Evolutionary conservation across 345 rosid genomes (phyloP), one percentile per base, ranked within the genome.

Genomic region (Sisymbrium altissimum): DNA sequence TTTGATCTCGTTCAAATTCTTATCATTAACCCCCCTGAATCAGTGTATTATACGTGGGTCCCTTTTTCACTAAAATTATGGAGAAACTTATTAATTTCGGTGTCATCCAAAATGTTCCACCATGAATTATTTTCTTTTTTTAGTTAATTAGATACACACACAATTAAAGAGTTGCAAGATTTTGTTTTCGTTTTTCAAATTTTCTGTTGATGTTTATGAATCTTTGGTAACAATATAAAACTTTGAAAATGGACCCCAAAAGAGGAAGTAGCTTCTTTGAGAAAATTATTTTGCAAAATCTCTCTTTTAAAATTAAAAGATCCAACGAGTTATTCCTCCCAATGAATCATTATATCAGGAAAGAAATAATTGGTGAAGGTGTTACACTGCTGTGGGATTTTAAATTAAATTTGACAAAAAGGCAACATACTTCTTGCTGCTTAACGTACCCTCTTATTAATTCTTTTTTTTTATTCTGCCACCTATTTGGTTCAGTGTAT

Each of bases 281-380:
- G 48, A 9, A 44, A 11, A 44, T 12, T 43, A 9, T 15, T 21
- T 73, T 43, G 15, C 10, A 25, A 23, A 52, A 64, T 74, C 35
- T 39, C 4, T 11, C 21, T 38, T 23, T 10, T 1, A 12, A 9
- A 57, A 57, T 27, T 15, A 38, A 38, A 56, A 35, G 13, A 54
- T 56, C 32, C 25, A 46, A 9, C 66, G 35, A 65, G 40, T 57
- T 66, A 15, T 48, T 36, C 10, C 23, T 40, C 19, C 21, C 53
- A 5, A 14, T 68, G 48, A 49, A 59, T 49, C 62, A 38, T 67
- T 60, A 65, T 50, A 38, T 60, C 8, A 68, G 46, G 68, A 60
- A 74, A 60, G 0, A 68, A 59, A 57, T 57, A 74, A 38, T 48
- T 50, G 54, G 76, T 40, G 78, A 49, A 66, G 64, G 71, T 44